A percentile compares a stretch with the other conserved stretches of the same genome.
Conservation (phyloP, 805 yeast genomes). For the Saccharomycopsis malanga region DNA sequence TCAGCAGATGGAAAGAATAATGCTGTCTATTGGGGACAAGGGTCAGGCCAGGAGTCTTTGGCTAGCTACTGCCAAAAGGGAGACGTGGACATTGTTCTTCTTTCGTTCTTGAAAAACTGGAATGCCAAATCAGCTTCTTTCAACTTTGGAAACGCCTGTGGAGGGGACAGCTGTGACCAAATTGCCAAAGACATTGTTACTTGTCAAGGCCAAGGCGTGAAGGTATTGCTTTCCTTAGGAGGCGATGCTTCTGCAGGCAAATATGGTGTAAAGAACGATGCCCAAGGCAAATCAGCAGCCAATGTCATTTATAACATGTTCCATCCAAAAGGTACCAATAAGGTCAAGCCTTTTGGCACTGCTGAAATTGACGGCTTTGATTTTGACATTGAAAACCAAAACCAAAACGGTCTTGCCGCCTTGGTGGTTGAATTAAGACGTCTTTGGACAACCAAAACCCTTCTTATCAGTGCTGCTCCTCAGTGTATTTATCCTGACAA, state of each 20-base stretch:
- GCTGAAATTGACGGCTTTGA: slow-evolving; percentile 20
- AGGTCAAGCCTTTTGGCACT: slow-evolving; percentile 17
- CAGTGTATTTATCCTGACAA: slow-evolving; percentile 61
- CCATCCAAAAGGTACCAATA: slow-evolving; percentile 31
- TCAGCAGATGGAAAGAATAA: slow-evolving; percentile 35
- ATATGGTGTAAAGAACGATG: slow-evolving; percentile 80
- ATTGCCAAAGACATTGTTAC: slow-evolving; percentile 62
- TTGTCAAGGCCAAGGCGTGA: slow-evolving; percentile 76
- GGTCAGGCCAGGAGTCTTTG: slow-evolving; percentile 36
- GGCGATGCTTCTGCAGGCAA: slow-evolving; percentile 56
- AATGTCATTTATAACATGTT: slow-evolving; percentile 54
- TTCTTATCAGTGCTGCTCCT: slow-evolving; percentile 59
- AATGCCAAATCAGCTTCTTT: slow-evolving; percentile 30
- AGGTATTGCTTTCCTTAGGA: slow-evolving; percentile 64
- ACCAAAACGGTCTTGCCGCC: slow-evolving; percentile 44
- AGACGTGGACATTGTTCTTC: slow-evolving; percentile 38
- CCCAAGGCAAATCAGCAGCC: slow-evolving; percentile 63
- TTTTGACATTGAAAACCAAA: slow-evolving; percentile 28
- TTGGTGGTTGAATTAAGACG: slow-evolving; percentile 31
- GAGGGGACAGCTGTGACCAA: slow-evolving; percentile 27
- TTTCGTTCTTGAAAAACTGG: slow-evolving; percentile 30
- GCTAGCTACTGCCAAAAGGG: slow-evolving; percentile 46
- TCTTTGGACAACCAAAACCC: slow-evolving; percentile 37
- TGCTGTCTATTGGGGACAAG: slow-evolving; percentile 70
- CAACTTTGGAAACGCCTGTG: slow-evolving; percentile 41